Evolutionary conservation across 805 yeast species (phyloP).

Genomic region (Metschnikowia continentalis): DNA sequence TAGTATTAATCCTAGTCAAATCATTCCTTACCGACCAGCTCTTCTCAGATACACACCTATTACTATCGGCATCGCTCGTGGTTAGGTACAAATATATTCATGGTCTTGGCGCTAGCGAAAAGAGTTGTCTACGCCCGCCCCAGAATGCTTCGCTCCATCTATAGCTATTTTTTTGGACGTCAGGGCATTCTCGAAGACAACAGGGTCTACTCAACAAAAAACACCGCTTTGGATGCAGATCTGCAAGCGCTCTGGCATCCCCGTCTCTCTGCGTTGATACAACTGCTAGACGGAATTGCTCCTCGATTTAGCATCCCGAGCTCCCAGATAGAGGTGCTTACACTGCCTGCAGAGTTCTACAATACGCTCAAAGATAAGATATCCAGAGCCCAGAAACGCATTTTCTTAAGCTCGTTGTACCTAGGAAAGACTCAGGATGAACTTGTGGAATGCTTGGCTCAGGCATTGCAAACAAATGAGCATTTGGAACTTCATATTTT

Average conservation of each 20-base stretch:
- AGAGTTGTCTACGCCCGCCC: conserved; percentile 10
- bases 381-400: conserved; percentile 51
- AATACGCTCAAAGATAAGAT: conserved; percentile 59
- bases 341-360: conserved; percentile 73
- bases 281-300: conserved; percentile 57
- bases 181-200: conserved; percentile 8
- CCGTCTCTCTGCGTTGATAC: conserved; percentile 37
- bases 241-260: conserved; percentile 37
- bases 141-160: conserved; percentile 18
- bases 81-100: not conserved
- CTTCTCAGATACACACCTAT: not conserved
- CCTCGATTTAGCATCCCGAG: conserved; percentile 61
- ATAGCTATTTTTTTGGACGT: conserved; percentile 17
- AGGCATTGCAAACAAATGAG: conserved; percentile 57
- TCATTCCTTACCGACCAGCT: not conserved
- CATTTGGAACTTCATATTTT: conserved; percentile 66
- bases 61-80: not conserved
- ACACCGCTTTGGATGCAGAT: conserved; percentile 19
- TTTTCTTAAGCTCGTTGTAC: conserved; percentile 82
- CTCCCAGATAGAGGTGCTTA: conserved; percentile 57
- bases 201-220: conserved; percentile 24
- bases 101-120: conserved; percentile 1
- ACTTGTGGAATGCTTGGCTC: conserved; percentile 55
- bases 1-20: not conserved
- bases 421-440: conserved; percentile 82